Evolutionary conservation across 495 filamentous ascomycete genomes (phyloP), one percentile per base, ranked within the genome.

Genomic region (Glutinoglossum americanum): DNA sequence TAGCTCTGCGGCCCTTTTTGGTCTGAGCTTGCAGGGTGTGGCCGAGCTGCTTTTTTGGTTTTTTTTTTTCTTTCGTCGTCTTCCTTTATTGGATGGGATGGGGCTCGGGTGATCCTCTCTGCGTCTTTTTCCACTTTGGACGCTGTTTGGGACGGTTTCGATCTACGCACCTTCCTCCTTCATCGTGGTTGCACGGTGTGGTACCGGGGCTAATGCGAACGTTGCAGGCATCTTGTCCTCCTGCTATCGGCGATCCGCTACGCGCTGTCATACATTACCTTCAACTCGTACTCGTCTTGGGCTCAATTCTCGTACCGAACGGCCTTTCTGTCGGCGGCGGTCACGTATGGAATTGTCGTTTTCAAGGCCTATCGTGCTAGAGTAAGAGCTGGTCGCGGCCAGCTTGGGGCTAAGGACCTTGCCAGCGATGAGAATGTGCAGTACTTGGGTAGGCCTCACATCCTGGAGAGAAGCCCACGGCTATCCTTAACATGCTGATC

Each of bases 341-440:
- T 78, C 28, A 97, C 92, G 2, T 98, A 98, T 70, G 92, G 93
- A 61, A 96, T 98, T 60, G 92, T 98, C 21, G 93, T 97, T n/a
- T 97, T 94, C 77, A 98, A 98, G 78, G 87, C 87, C 55, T 89
- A 85, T 72, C 81, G 89, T 58, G 85, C 92, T 59, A 81, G 86
- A 58, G 76, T 83, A 60, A 79, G 80, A 69, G 72, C 77, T 53
- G 82, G 81, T 53, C 75, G 77, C 44, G 76, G 79, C 61, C 74
- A 72, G 60, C 79, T 80, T 61, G 67, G 68, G 28, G 55, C 71
- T 27, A 30, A 89, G 51, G 79, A 80, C 61, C 70, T 92, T 59
- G 74, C 80, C 57, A 71, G 79, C 19, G 92, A 98, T 68, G 92
- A 97, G 76, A 98, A 98, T 71, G 85, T 97, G 51, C 92, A 98